These are phyloP conservation scores for Maudiozyma humilis DNA, from an alignment of 1,139 yeast genomes.

Conservation along the genomic window DNA sequence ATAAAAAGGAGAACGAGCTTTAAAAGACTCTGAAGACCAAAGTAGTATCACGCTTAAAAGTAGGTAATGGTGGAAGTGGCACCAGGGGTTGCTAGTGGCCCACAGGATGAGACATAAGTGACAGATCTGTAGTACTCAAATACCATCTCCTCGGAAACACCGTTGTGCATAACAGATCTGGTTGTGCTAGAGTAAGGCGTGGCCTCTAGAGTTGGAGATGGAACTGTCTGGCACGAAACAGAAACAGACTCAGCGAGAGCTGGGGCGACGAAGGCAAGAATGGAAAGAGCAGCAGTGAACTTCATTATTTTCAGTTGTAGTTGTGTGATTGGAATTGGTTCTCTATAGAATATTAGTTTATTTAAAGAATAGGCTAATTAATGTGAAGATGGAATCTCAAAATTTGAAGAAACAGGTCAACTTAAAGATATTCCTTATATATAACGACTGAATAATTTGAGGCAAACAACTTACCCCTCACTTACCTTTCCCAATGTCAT, in stretches of 20 bases:
- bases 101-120: constrained; percentile 20
- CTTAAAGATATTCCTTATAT: no score
- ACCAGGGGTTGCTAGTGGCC: constrained; percentile 7
- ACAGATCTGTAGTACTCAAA: constrained; percentile 21
- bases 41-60: neutral
- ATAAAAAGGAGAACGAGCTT: neutral
- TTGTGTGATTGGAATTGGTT: neutral
- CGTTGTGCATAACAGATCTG: constrained; percentile 16
- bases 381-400: neutral
- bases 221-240: constrained; percentile 21
- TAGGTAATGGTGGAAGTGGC: constrained; percentile 3
- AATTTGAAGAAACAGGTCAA: no score
- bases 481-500: no score
- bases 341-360: neutral
- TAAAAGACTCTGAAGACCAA: neutral
- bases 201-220: constrained; percentile 18
- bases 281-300: neutral
- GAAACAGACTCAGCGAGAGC: constrained; percentile 7
- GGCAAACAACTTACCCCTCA: neutral
- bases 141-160: constrained; percentile 17
- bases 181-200: constrained; percentile 22
- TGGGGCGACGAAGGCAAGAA: constrained; percentile 3
- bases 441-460: neutral
- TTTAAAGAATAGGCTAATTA: neutral
- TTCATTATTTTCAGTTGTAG: neutral